These are phyloP conservation scores for Dendrocalamus sinicus DNA, from an alignment of 176 grass and related monocot species.

Conservation along the genomic window DNA sequence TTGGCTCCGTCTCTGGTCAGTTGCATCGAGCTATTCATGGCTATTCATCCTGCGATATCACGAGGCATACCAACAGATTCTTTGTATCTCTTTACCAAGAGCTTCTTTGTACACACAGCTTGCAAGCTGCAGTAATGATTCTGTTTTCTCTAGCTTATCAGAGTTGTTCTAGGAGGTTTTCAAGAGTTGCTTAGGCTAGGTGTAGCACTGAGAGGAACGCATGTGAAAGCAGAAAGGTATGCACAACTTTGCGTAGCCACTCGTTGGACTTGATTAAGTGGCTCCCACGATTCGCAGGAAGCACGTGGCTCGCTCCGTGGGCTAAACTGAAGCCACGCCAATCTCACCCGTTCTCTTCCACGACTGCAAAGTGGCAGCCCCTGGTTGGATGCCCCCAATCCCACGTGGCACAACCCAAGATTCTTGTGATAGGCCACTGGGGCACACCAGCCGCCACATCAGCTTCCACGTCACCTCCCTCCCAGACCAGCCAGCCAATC, in stretches of 20 bases:
- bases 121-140: no score
- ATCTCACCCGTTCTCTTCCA: conserved; percentile 37
- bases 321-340: not conserved
- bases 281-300: not conserved
- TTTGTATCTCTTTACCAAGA: no score
- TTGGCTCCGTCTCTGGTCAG: no score
- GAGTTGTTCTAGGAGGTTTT: no score
- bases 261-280: not conserved
- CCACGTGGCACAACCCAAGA: not conserved
- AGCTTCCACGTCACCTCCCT: conserved; percentile 1
- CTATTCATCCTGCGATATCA: no score
- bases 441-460: not conserved
- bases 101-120: no score
- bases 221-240: no score
- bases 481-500: conserved; percentile 29
- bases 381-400: not conserved
- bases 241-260: not conserved
- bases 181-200: no score
- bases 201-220: no score
- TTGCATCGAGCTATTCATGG: no score
- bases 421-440: conserved; percentile 18
- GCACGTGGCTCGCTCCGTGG: not conserved
- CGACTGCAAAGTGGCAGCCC: not conserved
- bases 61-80: no score
- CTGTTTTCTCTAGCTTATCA: no score